phyloP scores from a whole-genome alignment of 208 protist genomes.

The Acanthamoeba triangularis region DNA sequence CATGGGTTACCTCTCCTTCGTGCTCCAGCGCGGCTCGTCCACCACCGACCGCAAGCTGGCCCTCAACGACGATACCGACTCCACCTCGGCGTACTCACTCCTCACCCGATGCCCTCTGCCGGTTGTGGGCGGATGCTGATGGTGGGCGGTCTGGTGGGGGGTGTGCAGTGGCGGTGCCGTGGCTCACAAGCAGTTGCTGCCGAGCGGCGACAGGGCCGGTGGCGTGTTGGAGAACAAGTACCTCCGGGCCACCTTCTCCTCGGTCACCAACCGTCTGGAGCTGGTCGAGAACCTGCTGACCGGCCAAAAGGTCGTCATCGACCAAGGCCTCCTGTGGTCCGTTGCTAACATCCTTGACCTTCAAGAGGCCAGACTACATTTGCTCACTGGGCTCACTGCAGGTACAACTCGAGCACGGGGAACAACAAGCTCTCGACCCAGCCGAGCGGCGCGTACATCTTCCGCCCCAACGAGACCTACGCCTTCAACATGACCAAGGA shows the following conservation, averaged over 20 bases:
- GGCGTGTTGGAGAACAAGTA: background rate
- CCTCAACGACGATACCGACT: background rate
- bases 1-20: constrained; percentile 76
- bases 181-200: background rate
- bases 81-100: background rate
- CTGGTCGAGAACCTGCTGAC: constrained; percentile 22
- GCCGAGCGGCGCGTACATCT: constrained; percentile 64
- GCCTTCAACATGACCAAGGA: constrained; percentile 41
- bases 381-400: background rate
- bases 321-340: constrained; percentile 57
- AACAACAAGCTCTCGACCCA: constrained; percentile 6
- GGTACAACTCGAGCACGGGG: constrained; percentile 58
- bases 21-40: constrained; percentile 3
- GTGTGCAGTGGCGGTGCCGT: background rate
- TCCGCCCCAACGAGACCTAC: constrained; percentile 65
- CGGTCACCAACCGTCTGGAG: background rate
- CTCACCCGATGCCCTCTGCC: background rate
- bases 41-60: background rate
- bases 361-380: too few species aligned
- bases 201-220: background rate
- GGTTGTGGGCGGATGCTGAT: background rate
- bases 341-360: background rate
- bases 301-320: constrained; percentile 3
- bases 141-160: background rate
- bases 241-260: background rate